Evolutionary conservation across 768 basidiomycete species (phyloP), one percentile per base, ranked within the genome.

Genomic region (Boletus coccyginus): DNA sequence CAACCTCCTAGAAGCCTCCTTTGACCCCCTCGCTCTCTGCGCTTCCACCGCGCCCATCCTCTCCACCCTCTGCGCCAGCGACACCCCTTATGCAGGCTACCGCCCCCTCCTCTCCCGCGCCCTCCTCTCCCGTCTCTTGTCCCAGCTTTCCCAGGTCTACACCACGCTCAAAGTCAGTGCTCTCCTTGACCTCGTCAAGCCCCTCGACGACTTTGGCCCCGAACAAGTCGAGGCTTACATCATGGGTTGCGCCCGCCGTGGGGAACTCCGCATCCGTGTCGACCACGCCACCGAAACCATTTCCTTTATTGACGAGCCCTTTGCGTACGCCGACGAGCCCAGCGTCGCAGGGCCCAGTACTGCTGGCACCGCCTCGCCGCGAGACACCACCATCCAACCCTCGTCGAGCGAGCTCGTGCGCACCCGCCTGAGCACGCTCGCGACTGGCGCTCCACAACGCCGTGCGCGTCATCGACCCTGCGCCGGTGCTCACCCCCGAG

Each of bases 101-200:
- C 83, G 94, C 21, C 82, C 88, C n/a, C 89, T 94, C 55, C 83
- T 98, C 57, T 87, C 92, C 62, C 90, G 90, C 53, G 95, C 96
- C 43, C 81, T 97, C 17, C 86, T 98, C 59, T 93, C 94, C 5
- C 89, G 94, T 32, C 81, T 98, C 7, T 84, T 98, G 62, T 86
- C 87, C 29, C 92, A 96, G 69, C 86, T 99, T 38, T 88, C 92
- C 1, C 90, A 97, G 71, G 88, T 98, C 14, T 99, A 98, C 74
- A 88, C 87, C 31, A 85, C 88, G 13, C 86, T 98, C 76, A 87
- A 85, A 61, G 83, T 98, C 56, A 76, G 78, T 56, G 86, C 87
- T 63, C 78, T 98, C 43, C 79, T 92, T 44, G 77, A 84, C 19
- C 85, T 99, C 53, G 88, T 91, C 46, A 80, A 82, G 1, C 94